These are phyloP conservation scores for Ustilago trichophora DNA, from an alignment of 1,284 basidiomycete species.

Conservation along the genomic window DNA sequence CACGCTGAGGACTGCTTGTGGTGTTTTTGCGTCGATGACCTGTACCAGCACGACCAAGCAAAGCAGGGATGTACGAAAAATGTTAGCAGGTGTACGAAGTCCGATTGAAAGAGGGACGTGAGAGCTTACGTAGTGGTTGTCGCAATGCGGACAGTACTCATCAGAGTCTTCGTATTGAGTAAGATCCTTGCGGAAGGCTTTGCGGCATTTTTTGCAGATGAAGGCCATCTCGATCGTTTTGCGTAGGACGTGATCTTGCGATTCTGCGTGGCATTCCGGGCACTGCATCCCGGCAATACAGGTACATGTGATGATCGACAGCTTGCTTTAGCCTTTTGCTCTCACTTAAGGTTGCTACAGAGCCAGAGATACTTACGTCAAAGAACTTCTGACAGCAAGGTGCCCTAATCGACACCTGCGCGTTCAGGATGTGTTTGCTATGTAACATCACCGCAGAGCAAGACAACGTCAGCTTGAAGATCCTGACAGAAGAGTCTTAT, in stretches of 20 bases:
- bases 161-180: slow-evolving; percentile 88
- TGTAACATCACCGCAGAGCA: too few relatives aligned
- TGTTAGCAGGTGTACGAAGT: too few relatives aligned
- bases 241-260: slow-evolving; percentile 76
- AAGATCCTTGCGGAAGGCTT: slow-evolving; percentile 96
- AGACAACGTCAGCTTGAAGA: too few relatives aligned
- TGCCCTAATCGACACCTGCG: slow-evolving; percentile 64
- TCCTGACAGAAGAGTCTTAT: too few relatives aligned
- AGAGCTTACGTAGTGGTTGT: slow-evolving; percentile 88
- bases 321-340: too few relatives aligned
- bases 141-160: slow-evolving; percentile 97
- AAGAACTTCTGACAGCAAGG: slow-evolving; percentile 66
- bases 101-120: too few relatives aligned
- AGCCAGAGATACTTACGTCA: slow-evolving; percentile 53
- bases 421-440: slow-evolving; percentile 66
- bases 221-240: slow-evolving; percentile 91
- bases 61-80: too few relatives aligned
- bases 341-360: too few relatives aligned
- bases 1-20: slow-evolving; percentile 82
- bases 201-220: slow-evolving; percentile 96
- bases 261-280: slow-evolving; percentile 88
- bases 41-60: too few relatives aligned
- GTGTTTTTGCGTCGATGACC: slow-evolving; percentile 93
- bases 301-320: too few relatives aligned
- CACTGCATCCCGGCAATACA: too few relatives aligned